Evolutionary conservation across 2,329 filamentous ascomycete genomes (phyloP), one percentile per base, ranked within the genome.

Genomic region (Nemania bipapillata): DNA sequence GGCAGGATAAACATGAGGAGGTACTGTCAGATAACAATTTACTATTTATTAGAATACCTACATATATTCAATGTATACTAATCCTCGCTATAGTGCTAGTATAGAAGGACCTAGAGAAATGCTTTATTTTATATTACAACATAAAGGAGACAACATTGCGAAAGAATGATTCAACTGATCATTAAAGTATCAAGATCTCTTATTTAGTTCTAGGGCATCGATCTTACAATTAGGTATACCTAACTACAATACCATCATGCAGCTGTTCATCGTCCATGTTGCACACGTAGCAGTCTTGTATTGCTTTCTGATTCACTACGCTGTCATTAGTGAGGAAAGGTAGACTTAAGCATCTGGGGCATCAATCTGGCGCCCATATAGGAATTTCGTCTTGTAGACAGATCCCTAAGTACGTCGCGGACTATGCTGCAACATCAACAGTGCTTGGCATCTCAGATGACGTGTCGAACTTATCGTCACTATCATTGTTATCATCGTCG

Each of bases 391-490:
- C 42, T 20, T 11, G 11, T 20, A n/a, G 22, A 47, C 4, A 24
- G 12, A 22, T 50, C n/a, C 7, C 24, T 32, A 17, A 37, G n/a
- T 52, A 57, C 20, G 17, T 40, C 24, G 9, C 24, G 5, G 26
- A 37, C 52, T 65, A 76, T 30, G 73, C 73, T 37, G 70, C 67
- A 30, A 77, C 72, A 52, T 73, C 60, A 12, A 75, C 70, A 72
- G 59, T 75, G 71, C 68, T 76, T 42, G 40, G 73, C 74, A 63
- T 78, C 70, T 71, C 76, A 69, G 72, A 78, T 77, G 69, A 77
- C 74, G 72, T 74, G 69, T 76, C 73, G 72, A 76, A 72, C 70
- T 73, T 75, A 75, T 77, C 74, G 72, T 76, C 75, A 70, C 68
- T 73, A 45, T 75, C 75, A 62, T 73, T 70, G 45, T 76, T 72